Percentiles rank a stretch among this genome's conserved stretches.
These are phyloP conservation scores for Cutaneotrichosporon cavernicola DNA, from an alignment of 1,284 basidiomycete species.

Conservation along the genomic window DNA sequence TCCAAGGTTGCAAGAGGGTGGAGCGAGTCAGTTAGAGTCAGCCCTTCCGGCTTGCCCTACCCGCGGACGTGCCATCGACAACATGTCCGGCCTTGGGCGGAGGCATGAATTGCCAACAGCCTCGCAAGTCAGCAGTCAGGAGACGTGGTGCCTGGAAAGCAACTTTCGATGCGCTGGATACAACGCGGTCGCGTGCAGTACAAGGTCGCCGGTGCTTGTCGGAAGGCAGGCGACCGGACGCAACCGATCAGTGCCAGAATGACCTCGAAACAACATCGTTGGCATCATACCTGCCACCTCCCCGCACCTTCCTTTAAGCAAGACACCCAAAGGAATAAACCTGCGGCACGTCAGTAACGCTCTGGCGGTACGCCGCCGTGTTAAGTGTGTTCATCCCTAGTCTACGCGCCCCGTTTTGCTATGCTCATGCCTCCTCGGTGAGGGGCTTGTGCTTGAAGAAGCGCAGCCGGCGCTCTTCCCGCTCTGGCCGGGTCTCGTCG, in stretches of 20 bases:
- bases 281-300: neutral
- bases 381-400: constrained; percentile 23
- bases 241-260: neutral
- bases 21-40: too few relatives aligned
- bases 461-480: constrained; percentile 53
- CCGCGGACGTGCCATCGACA: too few relatives aligned
- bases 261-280: neutral
- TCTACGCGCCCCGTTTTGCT: constrained; percentile 22
- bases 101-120: neutral
- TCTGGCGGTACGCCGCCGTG: neutral
- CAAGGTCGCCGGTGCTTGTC: too few relatives aligned
- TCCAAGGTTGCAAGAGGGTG: neutral
- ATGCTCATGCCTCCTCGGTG: constrained; percentile 30
- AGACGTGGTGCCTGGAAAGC: too few relatives aligned
- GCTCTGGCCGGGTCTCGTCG: constrained; percentile 50
- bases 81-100: neutral
- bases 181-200: too few relatives aligned
- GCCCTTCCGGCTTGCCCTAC: too few relatives aligned
- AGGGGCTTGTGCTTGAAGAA: constrained; percentile 56
- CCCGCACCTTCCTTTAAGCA: neutral
- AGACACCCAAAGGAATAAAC: neutral
- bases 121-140: too few relatives aligned
- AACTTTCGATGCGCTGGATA: too few relatives aligned
- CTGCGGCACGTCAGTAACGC: neutral
- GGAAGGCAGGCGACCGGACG: neutral